Conservation (phyloP, 176 grass and related monocot species). For the Oryza coarctata region DNA sequence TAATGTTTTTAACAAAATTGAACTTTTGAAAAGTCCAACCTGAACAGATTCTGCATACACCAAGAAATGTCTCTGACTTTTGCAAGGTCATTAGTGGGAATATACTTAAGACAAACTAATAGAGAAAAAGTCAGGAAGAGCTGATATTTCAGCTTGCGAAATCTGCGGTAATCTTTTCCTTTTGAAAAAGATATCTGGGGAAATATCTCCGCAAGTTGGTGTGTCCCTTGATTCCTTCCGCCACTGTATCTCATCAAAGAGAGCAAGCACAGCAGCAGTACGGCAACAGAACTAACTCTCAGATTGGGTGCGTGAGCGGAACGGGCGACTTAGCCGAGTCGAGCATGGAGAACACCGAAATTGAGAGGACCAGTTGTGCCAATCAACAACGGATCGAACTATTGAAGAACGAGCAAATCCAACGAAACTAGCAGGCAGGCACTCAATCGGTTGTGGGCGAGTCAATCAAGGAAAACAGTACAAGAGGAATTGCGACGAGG, state of each 20-base stretch:
- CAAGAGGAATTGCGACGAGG: background rate
- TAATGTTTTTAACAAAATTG: background rate
- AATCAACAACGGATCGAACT: background rate
- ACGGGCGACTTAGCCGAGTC: background rate
- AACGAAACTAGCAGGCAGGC: background rate
- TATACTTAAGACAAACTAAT: background rate
- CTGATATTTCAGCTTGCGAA: background rate
- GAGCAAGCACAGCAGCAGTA: background rate
- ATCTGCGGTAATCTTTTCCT: background rate
- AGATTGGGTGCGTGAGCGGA: background rate
- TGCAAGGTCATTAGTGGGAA: background rate
- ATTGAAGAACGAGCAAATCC: background rate
- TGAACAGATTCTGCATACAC: background rate
- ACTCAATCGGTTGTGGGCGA: background rate
- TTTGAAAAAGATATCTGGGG: background rate
- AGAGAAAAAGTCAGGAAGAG: background rate
- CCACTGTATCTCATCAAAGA: background rate
- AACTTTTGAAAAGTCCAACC: background rate
- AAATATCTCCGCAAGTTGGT: background rate
- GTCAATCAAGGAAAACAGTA: background rate
- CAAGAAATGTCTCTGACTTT: conserved; percentile 21
- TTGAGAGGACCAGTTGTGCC: background rate
- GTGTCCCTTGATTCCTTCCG: no score
- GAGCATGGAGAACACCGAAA: background rate
- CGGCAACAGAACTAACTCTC: background rate